Conservation (phyloP, 225 moss, liverwort and hornwort species). For the Physcomitrium patens region DNA sequence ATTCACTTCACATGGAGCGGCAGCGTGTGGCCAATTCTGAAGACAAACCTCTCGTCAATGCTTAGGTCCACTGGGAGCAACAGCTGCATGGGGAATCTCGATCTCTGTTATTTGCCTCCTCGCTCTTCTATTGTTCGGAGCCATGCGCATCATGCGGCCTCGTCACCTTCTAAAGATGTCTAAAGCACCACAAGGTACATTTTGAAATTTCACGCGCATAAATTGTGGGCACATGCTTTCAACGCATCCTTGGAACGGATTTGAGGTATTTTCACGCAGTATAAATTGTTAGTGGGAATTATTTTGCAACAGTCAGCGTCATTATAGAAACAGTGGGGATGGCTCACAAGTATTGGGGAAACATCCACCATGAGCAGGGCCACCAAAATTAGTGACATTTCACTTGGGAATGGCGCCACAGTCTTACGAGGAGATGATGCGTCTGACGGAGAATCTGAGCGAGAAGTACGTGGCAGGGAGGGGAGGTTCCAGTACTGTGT, state of each 20-base stretch:
- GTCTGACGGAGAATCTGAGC: constrained; percentile 85
- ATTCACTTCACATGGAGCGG: no score
- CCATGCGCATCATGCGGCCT: constrained; percentile 64
- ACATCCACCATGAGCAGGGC: constrained; percentile 42
- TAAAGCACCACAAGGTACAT: constrained; percentile 59
- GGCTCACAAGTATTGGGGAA: constrained; percentile 30
- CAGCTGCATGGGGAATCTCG: constrained; percentile 88
- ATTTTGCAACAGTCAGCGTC: background rate
- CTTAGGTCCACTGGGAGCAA: constrained; percentile 61
- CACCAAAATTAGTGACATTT: constrained; percentile 80
- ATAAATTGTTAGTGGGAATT: background rate
- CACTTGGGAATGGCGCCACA: constrained; percentile 91
- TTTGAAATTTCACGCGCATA: background rate
- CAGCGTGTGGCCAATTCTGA: background rate
- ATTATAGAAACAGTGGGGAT: constrained; percentile 5
- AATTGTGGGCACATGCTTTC: background rate
- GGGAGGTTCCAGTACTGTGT: constrained; percentile 90
- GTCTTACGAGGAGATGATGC: constrained; percentile 88
- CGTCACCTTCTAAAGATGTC: constrained; percentile 60
- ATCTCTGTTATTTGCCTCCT: constrained; percentile 76
- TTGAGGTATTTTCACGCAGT: background rate
- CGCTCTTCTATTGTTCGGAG: constrained; percentile 67
- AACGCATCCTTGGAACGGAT: background rate
- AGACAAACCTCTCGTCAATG: constrained; percentile 10
- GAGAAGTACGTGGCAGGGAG: constrained; percentile 87